Evolutionary conservation across 306 rosid genomes (phyloP), one percentile per base, ranked within the genome.

Genomic region (Luffa acutangula): DNA sequence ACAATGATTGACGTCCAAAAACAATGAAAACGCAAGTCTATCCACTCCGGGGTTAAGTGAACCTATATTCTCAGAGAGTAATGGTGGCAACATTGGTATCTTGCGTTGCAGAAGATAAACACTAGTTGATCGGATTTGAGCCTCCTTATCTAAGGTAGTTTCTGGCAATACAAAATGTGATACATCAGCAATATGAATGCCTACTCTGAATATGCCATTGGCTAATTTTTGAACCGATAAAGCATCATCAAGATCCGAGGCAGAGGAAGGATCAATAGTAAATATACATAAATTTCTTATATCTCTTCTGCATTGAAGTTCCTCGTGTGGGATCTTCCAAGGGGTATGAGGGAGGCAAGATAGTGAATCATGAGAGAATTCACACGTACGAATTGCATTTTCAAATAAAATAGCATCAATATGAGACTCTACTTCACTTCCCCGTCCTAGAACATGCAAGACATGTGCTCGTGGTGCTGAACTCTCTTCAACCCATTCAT

Each of bases 171-270:
- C 97, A 88, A 91, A 95, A 85, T 91, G 90, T 20, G 98, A 91
- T 43, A 71, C 90, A 81, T 95, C 98, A 75, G 97, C 88, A 86
- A 92, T 88, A 88, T 95, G 97, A 79, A 95, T 48, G 65, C 98
- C 98, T 79, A 92, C 96, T 83, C 98, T 87, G 76, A 74, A 92
- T 74, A 83, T 86, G 56, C 89, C 91, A 78, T 89, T 87, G 64
- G 92, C 82, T 76, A 95, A 85, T 76, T 85, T 90, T 86, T 90
- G 88, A 85, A 93, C 78, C 15, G 97, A 92, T 45, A 95, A 84
- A 62, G 98, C 98, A 88, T 95, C 98, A 81, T 95, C 98, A 81
- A 95, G 88, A 80, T 92, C 98, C 46, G 89, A 87, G 63, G 97
- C 93, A 80, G 93, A 79, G 34, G 91, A 85, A 82, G 97, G 98